Base-by-base conservation (phyloP, 768 basidiomycete genomes). In the Tylopilus rubrobrunneus region DNA sequence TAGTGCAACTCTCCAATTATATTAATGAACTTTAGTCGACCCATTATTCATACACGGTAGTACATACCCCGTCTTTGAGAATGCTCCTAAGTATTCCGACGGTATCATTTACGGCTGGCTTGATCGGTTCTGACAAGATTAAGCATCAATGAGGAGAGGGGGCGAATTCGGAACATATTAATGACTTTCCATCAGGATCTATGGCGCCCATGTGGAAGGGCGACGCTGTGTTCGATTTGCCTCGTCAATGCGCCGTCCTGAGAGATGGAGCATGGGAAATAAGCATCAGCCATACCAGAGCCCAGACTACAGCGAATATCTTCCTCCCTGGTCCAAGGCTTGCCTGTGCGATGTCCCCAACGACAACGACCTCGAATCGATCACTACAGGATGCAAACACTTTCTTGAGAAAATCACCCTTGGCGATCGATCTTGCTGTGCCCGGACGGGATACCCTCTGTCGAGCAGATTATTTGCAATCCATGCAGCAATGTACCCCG, bases 41-140 rank as follows among this genome's bases (percentile, higher is more conserved):
- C 17, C n/a, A 4, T 10, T 28, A 25, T 33, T 19, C 17, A 31
- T 8, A 3, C 17, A 39, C n/a, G 25, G 29, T 15, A 23, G 15
- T 7, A 57, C 70, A 19, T 56, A 84, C 81, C 74, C 77, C n/a
- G 58, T 80, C 63, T 64, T 82, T 84, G 51, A 78, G 64, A 9
- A 82, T 77, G 41, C 82, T 82, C 55, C 80, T 70, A 25, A 92
- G 71, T 14, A 92, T 73, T 7, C 81, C 76, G 1, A 80, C 61
- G 0, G 89, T 92, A 2, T 90, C 89, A 3, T 81, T 71, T 4
- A 92, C 79, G 25, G 90, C 90, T 6, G 91, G 90, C n/a, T 66
- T 67, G 56, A 89, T 82, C 37, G 88, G 61, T 55, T 87, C 84
- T 85, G 43, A 41, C 12, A 44, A 21, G 34, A 5, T n/a, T 12